Percentiles rank a stretch among this genome's conserved stretches.
Evolutionary conservation across 1,284 basidiomycete species (phyloP).

Genomic region (Pascua guehoae): DNA sequence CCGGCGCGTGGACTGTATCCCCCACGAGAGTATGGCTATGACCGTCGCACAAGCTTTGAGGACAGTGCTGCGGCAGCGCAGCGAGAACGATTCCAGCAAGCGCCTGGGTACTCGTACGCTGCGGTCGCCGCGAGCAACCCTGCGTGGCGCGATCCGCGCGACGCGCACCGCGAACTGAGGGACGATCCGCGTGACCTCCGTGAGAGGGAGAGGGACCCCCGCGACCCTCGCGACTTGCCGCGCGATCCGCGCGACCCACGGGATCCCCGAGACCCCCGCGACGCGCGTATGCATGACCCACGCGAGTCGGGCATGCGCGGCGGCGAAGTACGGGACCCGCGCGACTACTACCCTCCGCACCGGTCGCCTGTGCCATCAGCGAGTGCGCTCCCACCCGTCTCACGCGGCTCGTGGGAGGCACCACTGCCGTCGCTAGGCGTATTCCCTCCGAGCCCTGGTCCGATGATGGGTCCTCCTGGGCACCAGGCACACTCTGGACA

Average conservation of each 20-base stretch:
- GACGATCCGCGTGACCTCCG: constrained; percentile 1
- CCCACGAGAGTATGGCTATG: constrained; percentile 2
- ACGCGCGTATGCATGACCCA: constrained; percentile 1
- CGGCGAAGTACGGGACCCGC: not conserved
- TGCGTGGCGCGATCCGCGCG: not conserved
- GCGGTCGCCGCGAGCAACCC: constrained; percentile 8
- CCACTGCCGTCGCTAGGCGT: constrained; percentile 12
- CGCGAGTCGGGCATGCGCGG: not conserved
- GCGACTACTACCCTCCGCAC: not conserved
- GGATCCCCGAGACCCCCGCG: constrained; percentile 4
- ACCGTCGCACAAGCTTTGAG: constrained; percentile 7
- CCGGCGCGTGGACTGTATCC: not conserved
- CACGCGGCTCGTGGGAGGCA: constrained; percentile 3
- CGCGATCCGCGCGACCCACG: constrained; percentile 1
- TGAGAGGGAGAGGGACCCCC: not conserved
- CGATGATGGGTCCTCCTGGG: not conserved
- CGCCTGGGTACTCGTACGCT: constrained; percentile 13
- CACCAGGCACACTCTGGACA: not conserved
- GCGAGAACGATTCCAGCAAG: not conserved
- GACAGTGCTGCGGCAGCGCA: constrained; percentile 6
- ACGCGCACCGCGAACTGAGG: not conserved
- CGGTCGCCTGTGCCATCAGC: not conserved
- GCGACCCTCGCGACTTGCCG: not conserved
- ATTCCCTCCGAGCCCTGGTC: constrained; percentile 8
- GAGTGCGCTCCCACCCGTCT: not conserved